Percentiles rank a stretch among this genome's conserved stretches.
Conservation (phyloP, 345 rosid species). For the Pistacia vera region DNA sequence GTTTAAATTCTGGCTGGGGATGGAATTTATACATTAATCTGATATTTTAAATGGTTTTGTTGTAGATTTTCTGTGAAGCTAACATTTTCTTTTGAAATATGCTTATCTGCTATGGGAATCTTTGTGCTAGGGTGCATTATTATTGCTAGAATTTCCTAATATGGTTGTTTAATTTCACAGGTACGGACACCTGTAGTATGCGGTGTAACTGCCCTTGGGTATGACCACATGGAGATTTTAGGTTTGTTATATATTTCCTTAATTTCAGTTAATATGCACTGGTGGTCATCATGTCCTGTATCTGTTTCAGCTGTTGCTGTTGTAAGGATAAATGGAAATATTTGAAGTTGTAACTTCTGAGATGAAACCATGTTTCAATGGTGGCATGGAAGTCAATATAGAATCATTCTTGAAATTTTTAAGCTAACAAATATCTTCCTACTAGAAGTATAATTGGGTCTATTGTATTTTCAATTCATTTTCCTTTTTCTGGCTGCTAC, state of each 20-base stretch:
- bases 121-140: not conserved
- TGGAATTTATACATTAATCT: constrained; percentile 3
- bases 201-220: constrained; percentile 91
- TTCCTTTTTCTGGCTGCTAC: constrained; percentile 30
- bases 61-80: not conserved
- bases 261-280: constrained; percentile 3
- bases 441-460: not conserved
- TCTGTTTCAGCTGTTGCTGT: too few relatives aligned
- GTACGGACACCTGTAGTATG: constrained; percentile 81
- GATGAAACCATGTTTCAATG: not conserved
- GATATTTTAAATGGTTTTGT: not conserved
- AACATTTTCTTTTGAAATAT: not conserved
- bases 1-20: constrained; percentile 16
- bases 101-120: not conserved
- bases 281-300: too few relatives aligned
- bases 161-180: constrained; percentile 39
- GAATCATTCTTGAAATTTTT: not conserved
- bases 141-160: constrained; percentile 12
- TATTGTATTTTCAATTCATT: constrained; percentile 7
- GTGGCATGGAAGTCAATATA: not conserved
- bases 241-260: constrained; percentile 64
- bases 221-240: constrained; percentile 99
- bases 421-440: constrained; percentile 4
- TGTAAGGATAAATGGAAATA: too few relatives aligned
- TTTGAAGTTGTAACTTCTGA: not conserved